Evolutionary conservation across 2,329 filamentous ascomycete species (phyloP).

Genomic region (Ascochyta koolunga): DNA sequence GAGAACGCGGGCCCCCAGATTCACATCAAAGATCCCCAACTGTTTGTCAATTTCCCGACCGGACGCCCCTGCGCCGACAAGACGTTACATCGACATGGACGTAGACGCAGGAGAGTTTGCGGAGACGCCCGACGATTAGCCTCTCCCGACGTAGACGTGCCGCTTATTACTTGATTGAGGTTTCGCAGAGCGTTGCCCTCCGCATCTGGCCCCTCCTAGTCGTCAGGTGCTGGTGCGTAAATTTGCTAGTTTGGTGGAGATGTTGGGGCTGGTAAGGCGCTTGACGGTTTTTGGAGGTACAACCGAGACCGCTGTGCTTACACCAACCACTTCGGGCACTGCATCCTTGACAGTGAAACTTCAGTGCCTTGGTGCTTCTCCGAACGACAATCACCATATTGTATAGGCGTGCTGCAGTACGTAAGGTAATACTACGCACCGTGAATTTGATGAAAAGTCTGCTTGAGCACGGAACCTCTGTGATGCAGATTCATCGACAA

Average conservation of each 20-base stretch:
- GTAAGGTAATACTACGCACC: slow-evolving; percentile 13
- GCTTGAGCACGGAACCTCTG: neutral
- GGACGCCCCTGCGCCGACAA: neutral
- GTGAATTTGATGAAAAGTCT: neutral
- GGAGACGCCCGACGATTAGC: slow-evolving; percentile 10
- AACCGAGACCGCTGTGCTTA: neutral
- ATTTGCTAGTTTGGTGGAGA: slow-evolving; percentile 24
- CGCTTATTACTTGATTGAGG: slow-evolving; percentile 10
- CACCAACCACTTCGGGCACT: slow-evolving; percentile 6
- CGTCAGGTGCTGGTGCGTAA: slow-evolving; percentile 18
- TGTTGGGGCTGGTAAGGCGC: slow-evolving; percentile 8
- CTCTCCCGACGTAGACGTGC: slow-evolving; percentile 3
- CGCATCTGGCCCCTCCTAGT: slow-evolving; percentile 1
- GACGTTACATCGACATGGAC: slow-evolving; percentile 10
- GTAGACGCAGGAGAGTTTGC: slow-evolving; percentile 1
- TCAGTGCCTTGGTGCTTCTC: slow-evolving; percentile 9
- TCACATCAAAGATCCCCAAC: slow-evolving; percentile 13
- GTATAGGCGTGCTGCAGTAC: slow-evolving; percentile 4
- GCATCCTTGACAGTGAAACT: slow-evolving; percentile 4
- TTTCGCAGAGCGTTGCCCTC: neutral
- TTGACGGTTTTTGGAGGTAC: slow-evolving; percentile 4
- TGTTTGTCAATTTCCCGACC: slow-evolving; percentile 16
- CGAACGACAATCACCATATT: neutral
- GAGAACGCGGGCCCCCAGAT: slow-evolving; percentile 19
- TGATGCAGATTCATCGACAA: neutral